Conservation (phyloP, 805 yeast genomes). For the Saturnispora halmiae region DNA sequence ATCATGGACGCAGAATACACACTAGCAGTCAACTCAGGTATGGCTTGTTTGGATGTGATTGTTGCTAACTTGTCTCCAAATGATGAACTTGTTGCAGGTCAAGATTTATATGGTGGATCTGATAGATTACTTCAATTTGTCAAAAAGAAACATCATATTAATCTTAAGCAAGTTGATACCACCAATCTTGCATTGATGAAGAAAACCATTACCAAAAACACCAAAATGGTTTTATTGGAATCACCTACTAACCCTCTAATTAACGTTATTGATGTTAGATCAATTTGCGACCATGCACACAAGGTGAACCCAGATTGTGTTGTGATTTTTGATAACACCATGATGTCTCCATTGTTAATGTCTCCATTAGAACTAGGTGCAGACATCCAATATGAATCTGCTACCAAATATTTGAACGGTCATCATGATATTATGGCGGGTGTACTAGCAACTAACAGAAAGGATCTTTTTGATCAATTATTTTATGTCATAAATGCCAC, state of each 20-base stretch:
- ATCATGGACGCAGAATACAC: constrained; percentile 72
- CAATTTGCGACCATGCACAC: constrained; percentile 61
- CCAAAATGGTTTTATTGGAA: constrained; percentile 78
- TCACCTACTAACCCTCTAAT: constrained; percentile 92
- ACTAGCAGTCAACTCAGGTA: constrained; percentile 81
- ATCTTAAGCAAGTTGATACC: constrained; percentile 73
- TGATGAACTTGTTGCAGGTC: constrained; percentile 91
- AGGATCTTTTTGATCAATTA: constrained; percentile 56
- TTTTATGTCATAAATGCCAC: constrained; percentile 79
- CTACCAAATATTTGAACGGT: constrained; percentile 86
- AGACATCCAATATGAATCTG: constrained; percentile 89
- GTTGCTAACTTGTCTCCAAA: constrained; percentile 69
- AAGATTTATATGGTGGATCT: constrained; percentile 91
- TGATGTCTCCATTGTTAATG: constrained; percentile 89
- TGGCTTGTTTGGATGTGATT: constrained; percentile 79
- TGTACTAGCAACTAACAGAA: constrained; percentile 60
- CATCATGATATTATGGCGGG: constrained; percentile 99
- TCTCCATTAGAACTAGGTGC: constrained; percentile 79
- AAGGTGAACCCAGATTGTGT: constrained; percentile 53
- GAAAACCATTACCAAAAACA: constrained; percentile 43
- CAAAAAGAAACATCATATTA: constrained; percentile 52
- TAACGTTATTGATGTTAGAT: constrained; percentile 72
- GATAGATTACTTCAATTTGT: constrained; percentile 74
- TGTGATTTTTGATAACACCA: constrained; percentile 88
- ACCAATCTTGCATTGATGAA: constrained; percentile 57